phyloP scores from a whole-genome alignment of 305 asterid genomes.

The Caryopteris hybrid region DNA sequence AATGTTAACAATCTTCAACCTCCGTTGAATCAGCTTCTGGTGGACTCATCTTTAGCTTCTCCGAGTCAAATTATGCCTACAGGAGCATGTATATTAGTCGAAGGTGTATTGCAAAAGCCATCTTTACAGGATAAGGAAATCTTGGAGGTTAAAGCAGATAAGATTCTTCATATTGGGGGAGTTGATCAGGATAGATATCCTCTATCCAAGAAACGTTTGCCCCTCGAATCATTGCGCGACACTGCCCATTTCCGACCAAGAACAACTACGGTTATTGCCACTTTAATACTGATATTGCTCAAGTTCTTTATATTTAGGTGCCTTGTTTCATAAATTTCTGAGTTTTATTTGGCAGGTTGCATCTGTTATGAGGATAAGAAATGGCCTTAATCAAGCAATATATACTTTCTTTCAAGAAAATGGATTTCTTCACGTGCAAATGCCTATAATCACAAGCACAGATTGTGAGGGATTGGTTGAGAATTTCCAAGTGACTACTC shows the following conservation, averaged over 20 bases:
- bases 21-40: constrained; percentile 43
- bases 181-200: constrained; percentile 69
- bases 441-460: constrained; percentile 66
- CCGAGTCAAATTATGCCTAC: constrained; percentile 68
- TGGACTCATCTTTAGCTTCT: constrained; percentile 62
- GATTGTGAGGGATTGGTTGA: constrained; percentile 50
- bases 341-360: constrained; percentile 53
- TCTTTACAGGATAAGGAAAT: constrained; percentile 47
- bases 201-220: constrained; percentile 70
- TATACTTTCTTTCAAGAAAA: constrained; percentile 55
- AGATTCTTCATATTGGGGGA: constrained; percentile 54
- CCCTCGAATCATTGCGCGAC: constrained; percentile 62
- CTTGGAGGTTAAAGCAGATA: constrained; percentile 64
- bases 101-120: constrained; percentile 67
- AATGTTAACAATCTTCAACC: not conserved
- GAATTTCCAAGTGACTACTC: constrained; percentile 54
- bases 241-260: constrained; percentile 69
- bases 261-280: constrained; percentile 57
- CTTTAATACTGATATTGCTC: not conserved
- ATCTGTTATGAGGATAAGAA: constrained; percentile 67
- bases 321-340: not conserved
- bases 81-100: constrained; percentile 61
- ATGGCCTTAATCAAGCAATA: constrained; percentile 53
- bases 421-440: constrained; percentile 66
- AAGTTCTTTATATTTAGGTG: not conserved